Base-by-base conservation (phyloP, 805 yeast species). In the Kodamaea nitidulidarum region DNA sequence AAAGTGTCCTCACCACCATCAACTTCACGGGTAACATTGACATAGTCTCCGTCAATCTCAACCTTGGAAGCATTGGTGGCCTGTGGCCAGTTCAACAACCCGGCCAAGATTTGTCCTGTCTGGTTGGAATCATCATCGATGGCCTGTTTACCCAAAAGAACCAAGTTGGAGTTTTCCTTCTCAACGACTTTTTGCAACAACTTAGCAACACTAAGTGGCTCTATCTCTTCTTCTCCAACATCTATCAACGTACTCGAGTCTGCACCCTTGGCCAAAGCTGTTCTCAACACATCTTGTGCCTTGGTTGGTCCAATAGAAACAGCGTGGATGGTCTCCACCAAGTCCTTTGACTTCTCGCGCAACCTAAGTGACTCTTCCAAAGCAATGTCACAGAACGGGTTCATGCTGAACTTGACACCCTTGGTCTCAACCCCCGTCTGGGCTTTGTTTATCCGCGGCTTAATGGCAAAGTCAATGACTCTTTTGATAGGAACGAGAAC, bases 361-460 rank as follows among this genome's bases (percentile, higher is more conserved):
- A 93, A 75, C 50, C 82, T 77, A 30, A 90, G 69, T 1, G 98
- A 95, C 62, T 93, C 98, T 65, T 93, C 98, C 38, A 93, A 78
- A 7, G 98, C 98, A 58, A 93, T 93, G 65, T 93, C 98, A 66
- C 95, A 93, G 64, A 93, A 93, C 41, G 99, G 98, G 61, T 93
- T 93, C 61, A 91, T 87, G 56, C 88, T 78, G 71, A 83, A 88
- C 67, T 91, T 91, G 50, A 87, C 86, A 42, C 96, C 97, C 47
- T 84, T 78, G 40, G 91, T 79, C 51, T 88, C 96, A 36, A 85
- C 80, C 4, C 93, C 95, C 8, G 88, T 82, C 35, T 79, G 80
- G 10, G 95, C 69, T 61, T 86, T 81, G 71, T 88, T 88, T 63
- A 91, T 82, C 54, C 97, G 76, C 34, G 98, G 98, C 64, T 84